Base-by-base conservation (phyloP, 441 rosid genomes). In the Aquilaria agallochum region DNA sequence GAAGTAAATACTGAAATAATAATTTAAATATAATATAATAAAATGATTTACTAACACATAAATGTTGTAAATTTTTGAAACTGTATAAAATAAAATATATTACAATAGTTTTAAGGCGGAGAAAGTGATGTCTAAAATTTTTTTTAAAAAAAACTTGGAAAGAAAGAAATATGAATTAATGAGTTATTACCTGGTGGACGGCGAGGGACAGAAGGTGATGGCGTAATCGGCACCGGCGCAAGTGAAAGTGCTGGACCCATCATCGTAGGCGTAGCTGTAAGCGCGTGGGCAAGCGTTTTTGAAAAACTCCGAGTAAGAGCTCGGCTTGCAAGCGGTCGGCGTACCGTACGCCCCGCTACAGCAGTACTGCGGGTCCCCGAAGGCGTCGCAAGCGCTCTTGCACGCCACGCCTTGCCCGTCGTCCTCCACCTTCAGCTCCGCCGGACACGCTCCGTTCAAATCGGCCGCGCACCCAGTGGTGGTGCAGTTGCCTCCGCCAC, bases 231-330 rank as follows among this genome's bases (percentile, higher is more conserved):
- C 84, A 0, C 80, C 69, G 9, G 83, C 82, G 56, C 97, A 92
- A 8, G 95, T 87, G 82, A 83, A 89, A 0, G 95, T 89, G 68
- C 97, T 91, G 31, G 95, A 89, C 77, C 64, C 69, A 33, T 92
- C 97, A 27, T 92, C 97, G 42, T 92, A 92, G 5, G 96, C 95
- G 53, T 87, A 92, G 79, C 96, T 89, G 44, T 89, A 92, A 15
- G 97, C 81, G 54, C 96, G 90, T 7, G 97, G 97, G 67, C 96
- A 91, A 8, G 94, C 95, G 50, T 75, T 77, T 67, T 91, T 91
- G 53, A 91, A 91, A 59, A 83, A 83, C 54, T 68, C 49, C 2
- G 97, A 85, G 63, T 75, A 91, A 0, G 70, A 62, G 0, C 90
- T 79, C 0, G 97, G 96, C 1, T 53, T 67, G 60, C 97, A 92